These are phyloP conservation scores for Ulota crispa DNA, from an alignment of 225 moss, liverwort and hornwort species.

Conservation along the genomic window DNA sequence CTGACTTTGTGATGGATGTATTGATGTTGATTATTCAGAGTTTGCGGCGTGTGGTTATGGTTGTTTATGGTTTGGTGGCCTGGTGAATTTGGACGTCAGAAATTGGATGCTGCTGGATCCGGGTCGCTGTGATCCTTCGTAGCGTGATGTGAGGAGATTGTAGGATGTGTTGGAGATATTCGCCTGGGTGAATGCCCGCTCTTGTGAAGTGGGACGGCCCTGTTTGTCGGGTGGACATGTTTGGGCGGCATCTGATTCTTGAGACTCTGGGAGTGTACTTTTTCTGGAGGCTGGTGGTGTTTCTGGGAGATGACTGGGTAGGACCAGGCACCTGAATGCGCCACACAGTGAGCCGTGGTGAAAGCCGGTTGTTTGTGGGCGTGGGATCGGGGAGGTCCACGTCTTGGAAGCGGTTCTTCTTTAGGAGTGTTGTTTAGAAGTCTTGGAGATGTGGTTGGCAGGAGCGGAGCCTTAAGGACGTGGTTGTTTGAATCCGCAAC, in stretches of 20 bases:
- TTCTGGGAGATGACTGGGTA: constrained; percentile 31
- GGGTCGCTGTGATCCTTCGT: constrained; percentile 50
- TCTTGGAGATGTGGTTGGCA: constrained; percentile 24
- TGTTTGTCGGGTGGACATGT: constrained; percentile 63
- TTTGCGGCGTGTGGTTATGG: constrained; percentile 36
- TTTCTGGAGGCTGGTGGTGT: constrained; percentile 49
- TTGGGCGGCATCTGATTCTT: constrained; percentile 53
- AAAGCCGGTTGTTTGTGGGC: constrained; percentile 30
- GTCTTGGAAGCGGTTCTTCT: constrained; percentile 30
- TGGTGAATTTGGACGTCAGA: constrained; percentile 87
- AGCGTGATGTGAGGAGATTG: constrained; percentile 46
- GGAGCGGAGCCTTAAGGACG: constrained; percentile 16
- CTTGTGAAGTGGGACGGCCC: constrained; percentile 53
- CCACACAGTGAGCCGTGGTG: constrained; percentile 13
- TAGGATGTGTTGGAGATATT: constrained; percentile 48
- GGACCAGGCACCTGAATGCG: constrained; percentile 2
- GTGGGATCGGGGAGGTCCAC: constrained; percentile 13
- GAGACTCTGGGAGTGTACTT: constrained; percentile 40
- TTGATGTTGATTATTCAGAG: constrained; percentile 41
- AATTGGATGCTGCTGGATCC: constrained; percentile 85
- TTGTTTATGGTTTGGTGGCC: constrained; percentile 74
- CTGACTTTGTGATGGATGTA: constrained; percentile 33
- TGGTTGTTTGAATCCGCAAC: constrained; percentile 5
- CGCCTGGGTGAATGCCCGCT: constrained; percentile 42
- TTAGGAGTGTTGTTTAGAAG: background rate